phyloP scores from a whole-genome alignment of 345 rosid species.

The Cardamine occulta region DNA sequence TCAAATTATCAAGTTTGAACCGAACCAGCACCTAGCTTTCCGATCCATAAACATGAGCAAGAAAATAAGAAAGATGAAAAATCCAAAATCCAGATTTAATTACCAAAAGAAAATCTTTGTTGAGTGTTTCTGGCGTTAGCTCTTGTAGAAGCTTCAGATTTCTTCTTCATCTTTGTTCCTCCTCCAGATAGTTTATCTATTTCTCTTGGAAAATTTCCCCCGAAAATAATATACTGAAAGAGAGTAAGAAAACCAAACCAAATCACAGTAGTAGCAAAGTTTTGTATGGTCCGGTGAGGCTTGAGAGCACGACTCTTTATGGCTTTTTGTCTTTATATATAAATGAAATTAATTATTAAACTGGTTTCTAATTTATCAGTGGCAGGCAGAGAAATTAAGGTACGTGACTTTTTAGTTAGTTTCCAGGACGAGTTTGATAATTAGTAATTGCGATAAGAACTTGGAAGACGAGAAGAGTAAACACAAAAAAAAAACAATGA shows the following conservation, averaged over 20 bases:
- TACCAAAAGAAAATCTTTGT: constrained; percentile 31
- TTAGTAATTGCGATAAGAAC: background rate
- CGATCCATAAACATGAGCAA: background rate
- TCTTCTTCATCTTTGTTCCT: constrained; percentile 7
- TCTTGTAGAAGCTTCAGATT: constrained; percentile 12
- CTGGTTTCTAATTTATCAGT: background rate
- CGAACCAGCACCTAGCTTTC: too few relatives aligned
- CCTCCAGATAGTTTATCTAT: too few relatives aligned
- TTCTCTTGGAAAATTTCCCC: background rate
- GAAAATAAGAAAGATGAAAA: constrained; percentile 1
- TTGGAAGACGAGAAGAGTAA: background rate
- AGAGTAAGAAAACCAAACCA: too few relatives aligned
- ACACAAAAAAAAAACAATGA: background rate
- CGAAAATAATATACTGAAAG: too few relatives aligned
- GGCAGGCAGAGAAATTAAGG: constrained; percentile 17
- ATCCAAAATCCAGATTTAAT: background rate
- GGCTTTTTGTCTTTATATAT: constrained; percentile 14
- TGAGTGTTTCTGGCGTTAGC: constrained; percentile 31
- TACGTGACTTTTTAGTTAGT: constrained; percentile 21
- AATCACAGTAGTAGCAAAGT: background rate
- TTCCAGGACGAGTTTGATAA: constrained; percentile 7
- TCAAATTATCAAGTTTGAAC: too few relatives aligned
- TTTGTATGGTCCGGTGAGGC: background rate
- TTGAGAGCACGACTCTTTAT: background rate
- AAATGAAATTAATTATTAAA: constrained; percentile 3